phyloP scores from a whole-genome alignment of 2,329 filamentous ascomycete species.

The Diaporthe citrichinensis region DNA sequence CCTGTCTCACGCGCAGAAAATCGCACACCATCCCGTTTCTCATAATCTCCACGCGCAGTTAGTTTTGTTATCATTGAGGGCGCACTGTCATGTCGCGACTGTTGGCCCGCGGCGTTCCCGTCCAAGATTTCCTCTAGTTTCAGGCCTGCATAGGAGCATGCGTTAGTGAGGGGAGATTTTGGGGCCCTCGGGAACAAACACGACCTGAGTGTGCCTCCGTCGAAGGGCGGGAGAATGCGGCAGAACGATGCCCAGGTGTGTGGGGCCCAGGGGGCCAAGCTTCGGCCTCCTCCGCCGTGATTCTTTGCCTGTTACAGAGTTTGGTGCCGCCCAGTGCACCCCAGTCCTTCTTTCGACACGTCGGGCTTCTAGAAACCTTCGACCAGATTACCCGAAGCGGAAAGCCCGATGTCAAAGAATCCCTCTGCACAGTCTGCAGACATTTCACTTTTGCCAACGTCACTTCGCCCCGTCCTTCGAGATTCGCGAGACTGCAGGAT shows the following conservation, averaged over 20 bases:
- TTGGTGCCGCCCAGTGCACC: background rate
- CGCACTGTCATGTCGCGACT: constrained; percentile 11
- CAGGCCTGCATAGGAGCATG: constrained; percentile 37
- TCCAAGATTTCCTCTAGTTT: constrained; percentile 27
- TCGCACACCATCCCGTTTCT: background rate
- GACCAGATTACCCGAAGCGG: constrained; percentile 32
- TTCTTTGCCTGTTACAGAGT: constrained; percentile 36
- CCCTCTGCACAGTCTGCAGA: constrained; percentile 3
- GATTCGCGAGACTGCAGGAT: constrained; percentile 24
- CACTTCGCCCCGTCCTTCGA: constrained; percentile 13
- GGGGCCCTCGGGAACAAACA: constrained; percentile 2
- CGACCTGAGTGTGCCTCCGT: constrained; percentile 31
- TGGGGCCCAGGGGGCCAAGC: constrained; percentile 24
- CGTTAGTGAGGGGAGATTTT: constrained; percentile 31
- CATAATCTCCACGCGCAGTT: constrained; percentile 15
- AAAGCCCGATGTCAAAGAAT: constrained; percentile 20
- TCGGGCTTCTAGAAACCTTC: constrained; percentile 41
- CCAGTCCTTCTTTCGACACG: constrained; percentile 4
- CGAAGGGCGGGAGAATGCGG: constrained; percentile 40
- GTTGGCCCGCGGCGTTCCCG: constrained; percentile 35
- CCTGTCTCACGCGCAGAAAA: constrained; percentile 20
- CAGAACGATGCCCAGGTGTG: constrained; percentile 35
- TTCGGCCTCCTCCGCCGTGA: constrained; percentile 39
- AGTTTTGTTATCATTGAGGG: background rate
- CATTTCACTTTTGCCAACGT: constrained; percentile 16